Conservation (phyloP, 805 yeast genomes). For the Saturnispora galanensis region DNA sequence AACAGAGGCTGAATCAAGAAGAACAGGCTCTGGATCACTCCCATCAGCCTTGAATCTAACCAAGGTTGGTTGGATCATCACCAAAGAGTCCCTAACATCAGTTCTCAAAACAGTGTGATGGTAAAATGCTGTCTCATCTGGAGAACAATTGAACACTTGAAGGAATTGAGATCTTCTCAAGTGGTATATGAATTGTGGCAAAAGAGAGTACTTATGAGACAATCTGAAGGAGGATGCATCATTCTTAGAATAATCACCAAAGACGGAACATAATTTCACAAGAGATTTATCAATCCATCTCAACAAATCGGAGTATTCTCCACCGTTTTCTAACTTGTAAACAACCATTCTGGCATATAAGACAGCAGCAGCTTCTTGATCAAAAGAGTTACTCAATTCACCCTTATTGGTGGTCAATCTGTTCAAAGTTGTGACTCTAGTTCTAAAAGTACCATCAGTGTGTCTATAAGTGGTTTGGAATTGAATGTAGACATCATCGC, state of each 20-base stretch:
- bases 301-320: conserved; percentile 64
- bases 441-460: conserved; percentile 81
- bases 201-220: conserved; percentile 72
- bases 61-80: conserved; percentile 97
- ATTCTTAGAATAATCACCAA: conserved; percentile 87
- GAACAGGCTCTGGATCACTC: conserved; percentile 78
- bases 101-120: conserved; percentile 87
- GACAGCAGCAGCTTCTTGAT: conserved; percentile 97
- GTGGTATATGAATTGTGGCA: conserved; percentile 94
- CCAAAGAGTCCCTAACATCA: conserved; percentile 84
- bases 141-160: conserved; percentile 95
- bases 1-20: conserved; percentile 87
- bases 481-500: conserved; percentile 41
- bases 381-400: conserved; percentile 59
- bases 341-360: conserved; percentile 87
- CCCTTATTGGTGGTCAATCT: conserved; percentile 42
- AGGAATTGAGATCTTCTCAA: conserved; percentile 92
- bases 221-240: conserved; percentile 75
- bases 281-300: conserved; percentile 92
- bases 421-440: conserved; percentile 81
- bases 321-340: conserved; percentile 78
- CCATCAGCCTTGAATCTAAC: conserved; percentile 75
- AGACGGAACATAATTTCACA: conserved; percentile 82
- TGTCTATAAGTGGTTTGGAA: conserved; percentile 91
- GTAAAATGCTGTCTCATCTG: conserved; percentile 97